These are phyloP conservation scores for Sporothrix globosa DNA, from an alignment of 2,329 filamentous ascomycete species.

Conservation along the genomic window DNA sequence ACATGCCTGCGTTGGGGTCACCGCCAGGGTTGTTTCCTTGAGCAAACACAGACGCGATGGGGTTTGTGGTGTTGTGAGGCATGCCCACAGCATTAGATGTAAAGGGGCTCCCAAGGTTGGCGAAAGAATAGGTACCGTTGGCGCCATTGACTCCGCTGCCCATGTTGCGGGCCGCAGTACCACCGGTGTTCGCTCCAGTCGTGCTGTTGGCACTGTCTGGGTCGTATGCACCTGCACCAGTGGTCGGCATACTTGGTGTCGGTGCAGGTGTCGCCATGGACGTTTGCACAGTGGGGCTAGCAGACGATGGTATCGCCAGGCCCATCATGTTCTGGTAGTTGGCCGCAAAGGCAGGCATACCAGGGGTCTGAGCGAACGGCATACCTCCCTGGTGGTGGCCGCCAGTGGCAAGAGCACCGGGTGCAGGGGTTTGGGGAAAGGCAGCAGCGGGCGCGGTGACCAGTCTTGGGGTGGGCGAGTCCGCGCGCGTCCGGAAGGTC, in stretches of 20 bases:
- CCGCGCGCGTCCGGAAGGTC: constrained; percentile 11
- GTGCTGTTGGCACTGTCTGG: neutral
- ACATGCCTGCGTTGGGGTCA: neutral
- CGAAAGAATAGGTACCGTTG: constrained; percentile 20
- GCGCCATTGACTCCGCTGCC: neutral
- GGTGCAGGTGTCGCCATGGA: neutral
- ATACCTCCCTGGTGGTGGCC: neutral
- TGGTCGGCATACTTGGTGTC: neutral
- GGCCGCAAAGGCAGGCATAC: constrained; percentile 12
- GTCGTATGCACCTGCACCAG: neutral
- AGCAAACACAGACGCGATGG: constrained; percentile 8
- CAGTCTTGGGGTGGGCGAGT: constrained; percentile 25
- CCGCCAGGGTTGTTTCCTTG: neutral
- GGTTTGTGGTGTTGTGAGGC: neutral
- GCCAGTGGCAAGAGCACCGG: neutral
- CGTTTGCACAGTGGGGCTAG: neutral
- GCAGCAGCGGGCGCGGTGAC: neutral
- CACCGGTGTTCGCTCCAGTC: neutral
- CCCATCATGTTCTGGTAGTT: constrained; percentile 20
- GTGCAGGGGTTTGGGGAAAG: neutral
- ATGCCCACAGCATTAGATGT: neutral
- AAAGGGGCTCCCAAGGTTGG: constrained; percentile 24
- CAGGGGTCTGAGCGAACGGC: neutral
- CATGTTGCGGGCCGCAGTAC: neutral
- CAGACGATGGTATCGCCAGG: neutral